Evolutionary conservation across 2,329 filamentous ascomycete genomes (phyloP).

Genomic region (Aspergillus vadensis): DNA sequence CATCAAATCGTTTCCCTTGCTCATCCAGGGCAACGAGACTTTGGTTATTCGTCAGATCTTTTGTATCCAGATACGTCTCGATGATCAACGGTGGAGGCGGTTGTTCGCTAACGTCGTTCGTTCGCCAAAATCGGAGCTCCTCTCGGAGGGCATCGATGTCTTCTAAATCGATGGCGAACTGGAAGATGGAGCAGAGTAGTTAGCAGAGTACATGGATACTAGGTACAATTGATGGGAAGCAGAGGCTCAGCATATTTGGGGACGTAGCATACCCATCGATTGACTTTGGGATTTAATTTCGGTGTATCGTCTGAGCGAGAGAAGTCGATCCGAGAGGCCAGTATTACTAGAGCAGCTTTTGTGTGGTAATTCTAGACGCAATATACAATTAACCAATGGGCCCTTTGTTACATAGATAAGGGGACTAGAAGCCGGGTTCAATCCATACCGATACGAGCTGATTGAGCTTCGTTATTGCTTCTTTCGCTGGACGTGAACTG

Average conservation of each 20-base stretch:
- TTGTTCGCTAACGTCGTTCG: constrained; percentile 73
- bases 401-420: constrained; percentile 4
- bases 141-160: constrained; percentile 87
- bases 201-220: neutral
- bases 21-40: constrained; percentile 87
- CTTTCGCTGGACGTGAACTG: constrained; percentile 58
- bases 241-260: neutral
- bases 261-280: constrained; percentile 74
- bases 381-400: constrained; percentile 25
- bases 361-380: constrained; percentile 77
- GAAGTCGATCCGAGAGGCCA: constrained; percentile 77
- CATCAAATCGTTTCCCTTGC: constrained; percentile 88
- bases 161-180: constrained; percentile 95
- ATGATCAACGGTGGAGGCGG: constrained; percentile 82
- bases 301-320: constrained; percentile 59
- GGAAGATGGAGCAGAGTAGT: constrained; percentile 4
- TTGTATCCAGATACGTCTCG: constrained; percentile 84
- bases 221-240: neutral
- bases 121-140: constrained; percentile 79
- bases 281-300: constrained; percentile 63
- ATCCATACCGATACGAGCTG: constrained; percentile 82
- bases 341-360: constrained; percentile 81
- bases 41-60: constrained; percentile 77
- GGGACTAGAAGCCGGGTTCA: neutral
- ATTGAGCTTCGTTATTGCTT: constrained; percentile 78